Base-by-base conservation (phyloP, 257 asterid genomes). In the Prunella vulgaris region DNA sequence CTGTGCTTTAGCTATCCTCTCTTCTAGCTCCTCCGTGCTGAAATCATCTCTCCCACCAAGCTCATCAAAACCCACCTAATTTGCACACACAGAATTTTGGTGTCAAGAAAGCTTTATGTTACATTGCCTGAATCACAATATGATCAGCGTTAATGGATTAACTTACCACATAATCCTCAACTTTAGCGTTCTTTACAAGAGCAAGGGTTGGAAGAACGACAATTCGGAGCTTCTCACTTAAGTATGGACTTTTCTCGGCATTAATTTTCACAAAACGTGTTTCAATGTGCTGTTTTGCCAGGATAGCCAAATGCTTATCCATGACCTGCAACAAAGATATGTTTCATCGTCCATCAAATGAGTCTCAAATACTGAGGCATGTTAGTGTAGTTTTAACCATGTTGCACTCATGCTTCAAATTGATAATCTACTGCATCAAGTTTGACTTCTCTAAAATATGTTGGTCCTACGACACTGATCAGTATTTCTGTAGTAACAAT, bases 171-270 rank as follows among this genome's bases (percentile, higher is more conserved):
- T 94, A 94, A 66, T 91, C 93, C 70, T 94, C 98, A 58, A 91
- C 99, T 82, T 91, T 94, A 66, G 98, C 95, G 68, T 85, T 84
- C 78, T 91, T 94, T 53, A 94, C 84, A 5, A 94, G 90, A 48
- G 98, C 96, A 18, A 91, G 89, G 53, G 99, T 91, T 7, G 99
- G 99, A 72, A 94, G 97, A 78, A 94, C 90, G 68, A 85, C 81
- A 60, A 91, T 88, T 64, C 90, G 86, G 21, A 94, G 96, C 83
- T 89, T 94, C 84, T 94, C 99, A 7, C 93, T 84, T 74, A 91
- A 81, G 77, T 87, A 94, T 3, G 75, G 88, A 69, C 98, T 89
- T 79, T 94, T 94, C 96, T 94, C 98, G 0, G 99, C 99, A 72
- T 91, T 81, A 68, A 94, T 87, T 81, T 91, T 91, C 77, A 91